These are phyloP conservation scores for Botrytis fabae DNA, from an alignment of 2,329 filamentous ascomycete genomes.

Conservation along the genomic window DNA sequence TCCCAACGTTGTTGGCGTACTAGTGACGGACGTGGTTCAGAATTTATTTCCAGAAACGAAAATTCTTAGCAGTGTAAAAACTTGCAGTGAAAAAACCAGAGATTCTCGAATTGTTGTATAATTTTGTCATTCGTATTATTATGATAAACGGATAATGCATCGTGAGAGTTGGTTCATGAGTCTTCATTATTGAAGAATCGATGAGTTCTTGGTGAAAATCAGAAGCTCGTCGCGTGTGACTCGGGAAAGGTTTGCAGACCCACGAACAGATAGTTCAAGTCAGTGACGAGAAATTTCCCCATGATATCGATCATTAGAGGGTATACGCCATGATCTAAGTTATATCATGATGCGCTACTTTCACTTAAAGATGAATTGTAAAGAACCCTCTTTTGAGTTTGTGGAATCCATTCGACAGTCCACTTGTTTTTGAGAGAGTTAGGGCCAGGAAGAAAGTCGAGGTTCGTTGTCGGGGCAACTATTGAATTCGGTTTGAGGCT, in stretches of 20 bases:
- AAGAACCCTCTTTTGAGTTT: not conserved
- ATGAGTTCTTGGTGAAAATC: not conserved
- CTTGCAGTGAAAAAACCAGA: not conserved
- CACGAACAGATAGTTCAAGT: not conserved
- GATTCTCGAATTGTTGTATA: too few species aligned
- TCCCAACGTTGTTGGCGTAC: not conserved
- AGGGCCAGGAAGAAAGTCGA: not conserved
- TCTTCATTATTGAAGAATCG: not conserved
- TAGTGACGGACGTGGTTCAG: not conserved
- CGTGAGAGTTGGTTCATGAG: not conserved
- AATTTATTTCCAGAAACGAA: not conserved
- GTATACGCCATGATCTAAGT: not conserved
- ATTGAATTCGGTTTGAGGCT: not conserved
- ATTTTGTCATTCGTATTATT: not conserved
- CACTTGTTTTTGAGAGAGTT: not conserved
- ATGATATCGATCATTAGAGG: not conserved
- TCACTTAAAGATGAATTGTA: not conserved
- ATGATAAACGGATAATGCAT: not conserved
- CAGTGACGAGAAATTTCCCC: rapidly evolving
- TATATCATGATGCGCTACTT: not conserved
- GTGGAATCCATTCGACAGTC: not conserved
- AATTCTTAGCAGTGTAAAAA: not conserved
- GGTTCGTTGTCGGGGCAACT: not conserved
- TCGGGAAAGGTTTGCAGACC: not conserved
- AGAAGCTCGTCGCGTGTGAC: not conserved